phyloP scores from a whole-genome alignment of 2,329 filamentous ascomycete genomes.

The Fusarium irregulare region DNA sequence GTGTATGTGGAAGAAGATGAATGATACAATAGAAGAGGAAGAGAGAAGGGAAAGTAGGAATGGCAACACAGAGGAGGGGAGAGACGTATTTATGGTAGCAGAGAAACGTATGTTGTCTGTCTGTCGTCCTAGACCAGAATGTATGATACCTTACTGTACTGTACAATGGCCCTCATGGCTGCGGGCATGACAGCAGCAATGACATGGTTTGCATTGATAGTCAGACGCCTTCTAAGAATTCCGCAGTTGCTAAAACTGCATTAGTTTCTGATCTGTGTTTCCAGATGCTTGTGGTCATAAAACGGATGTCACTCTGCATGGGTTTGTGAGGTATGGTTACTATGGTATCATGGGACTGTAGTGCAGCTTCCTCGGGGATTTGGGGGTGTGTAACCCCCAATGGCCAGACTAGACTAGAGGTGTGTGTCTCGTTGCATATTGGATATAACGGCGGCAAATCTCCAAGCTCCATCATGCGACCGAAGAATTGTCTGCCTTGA shows the following conservation, averaged over 20 bases:
- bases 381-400: conserved; percentile 15
- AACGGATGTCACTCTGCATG: conserved; percentile 22
- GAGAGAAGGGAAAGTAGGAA: conserved; percentile 15
- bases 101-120: conserved; percentile 23
- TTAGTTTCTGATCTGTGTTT: neutral
- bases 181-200: conserved; percentile 25
- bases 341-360: conserved; percentile 32
- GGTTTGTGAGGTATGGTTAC: neutral
- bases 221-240: conserved; percentile 31
- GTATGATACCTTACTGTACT: conserved; percentile 24
- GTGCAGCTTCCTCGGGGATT: neutral
- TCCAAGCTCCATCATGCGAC: conserved; percentile 17
- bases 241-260: conserved; percentile 1
- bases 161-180: conserved; percentile 27
- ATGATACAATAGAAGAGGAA: conserved; percentile 4
- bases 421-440: conserved; percentile 13
- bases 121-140: conserved; percentile 13
- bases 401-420: neutral
- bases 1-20: conserved; percentile 7
- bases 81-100: conserved; percentile 35
- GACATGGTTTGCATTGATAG: conserved; percentile 36
- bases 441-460: conserved; percentile 31
- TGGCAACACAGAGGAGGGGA: conserved; percentile 23
- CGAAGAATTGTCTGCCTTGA: conserved; percentile 11
- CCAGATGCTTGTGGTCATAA: neutral